Evolutionary conservation across 164 flowering plant genomes (phyloP), one percentile per base, ranked within the genome.

Genomic region (Stephania yunnanensis): DNA sequence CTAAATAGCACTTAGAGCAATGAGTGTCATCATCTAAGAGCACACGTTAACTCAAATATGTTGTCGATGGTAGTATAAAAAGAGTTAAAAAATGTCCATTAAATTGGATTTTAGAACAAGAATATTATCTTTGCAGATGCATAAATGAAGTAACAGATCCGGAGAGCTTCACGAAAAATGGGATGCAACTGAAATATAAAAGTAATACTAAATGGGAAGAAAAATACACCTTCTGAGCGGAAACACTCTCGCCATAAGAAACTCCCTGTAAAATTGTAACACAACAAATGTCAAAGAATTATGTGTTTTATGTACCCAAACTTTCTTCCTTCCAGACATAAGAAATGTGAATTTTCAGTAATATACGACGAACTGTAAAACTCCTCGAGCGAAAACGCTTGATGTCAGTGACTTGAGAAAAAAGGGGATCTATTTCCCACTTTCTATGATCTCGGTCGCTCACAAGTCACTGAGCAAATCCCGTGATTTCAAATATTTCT

Each of bases 241-340:
- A 79, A 72, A 80, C 79, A 68, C 76, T 80, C 25, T 9, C 46
- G 68, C 76, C 78, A 76, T 83, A 80, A 69, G 85, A 79, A 79
- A 88, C 80, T 74, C 84, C 90, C 93, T 87, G 88, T 83, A 78
- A 81, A 71, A 68, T 25, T 42, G 36, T 25, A 2, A 63, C 46
- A 61, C 25, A 3, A 65, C 44, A 64, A 12, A 31, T 1, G 64
- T 61, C 48, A 68, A 31, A 69, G 20, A 45, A 66, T 74, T 17
- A 3, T 58, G 6, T 19, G 5, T 19, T 1, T 58, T n/a, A 58
- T 58, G n/a, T 58, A 19, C 22, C 65, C 17, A 7, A 58, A 58
- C 4, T 48, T 58, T 58, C 65, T 58, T 58, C n/a, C 65, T 1
- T 19, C n/a, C 22, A 6, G 65, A 20, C 20, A 58, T 7, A 58